These are phyloP conservation scores for Syncephalastrum monosporum DNA, from an alignment of 371 early-diverging fungal genomes.

Conservation along the genomic window DNA sequence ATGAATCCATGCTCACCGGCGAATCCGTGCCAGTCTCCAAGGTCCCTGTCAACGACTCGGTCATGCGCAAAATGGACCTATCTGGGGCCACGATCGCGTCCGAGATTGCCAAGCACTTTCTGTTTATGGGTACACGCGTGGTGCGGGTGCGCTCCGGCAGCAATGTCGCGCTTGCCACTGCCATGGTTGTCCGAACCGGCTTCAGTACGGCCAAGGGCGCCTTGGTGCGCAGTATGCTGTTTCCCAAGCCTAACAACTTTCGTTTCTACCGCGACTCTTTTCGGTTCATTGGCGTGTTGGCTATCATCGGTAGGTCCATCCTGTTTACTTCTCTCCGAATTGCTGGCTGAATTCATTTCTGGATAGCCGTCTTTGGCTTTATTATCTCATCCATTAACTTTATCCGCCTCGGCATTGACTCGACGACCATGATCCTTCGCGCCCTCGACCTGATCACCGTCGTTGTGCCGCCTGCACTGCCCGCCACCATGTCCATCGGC, in stretches of 20 bases:
- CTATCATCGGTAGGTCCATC: slow-evolving; percentile 60
- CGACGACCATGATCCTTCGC: slow-evolving; percentile 73
- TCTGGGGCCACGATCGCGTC: slow-evolving; percentile 66
- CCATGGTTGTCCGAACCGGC: slow-evolving; percentile 91
- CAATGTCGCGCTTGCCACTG: slow-evolving; percentile 60
- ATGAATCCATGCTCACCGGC: slow-evolving; percentile 99
- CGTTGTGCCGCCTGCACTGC: slow-evolving; percentile 95
- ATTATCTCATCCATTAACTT: slow-evolving; percentile 84
- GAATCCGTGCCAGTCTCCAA: slow-evolving; percentile 80
- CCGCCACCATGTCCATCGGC: slow-evolving; percentile 97
- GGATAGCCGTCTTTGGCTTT: slow-evolving; percentile 75
- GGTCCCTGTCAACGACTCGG: slow-evolving; percentile 67
- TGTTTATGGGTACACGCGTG: slow-evolving; percentile 91
- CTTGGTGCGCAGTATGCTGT: slow-evolving; percentile 93
- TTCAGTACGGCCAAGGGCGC: slow-evolving; percentile 98
- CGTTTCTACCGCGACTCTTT: slow-evolving; percentile 96
- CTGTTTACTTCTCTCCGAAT: neutral
- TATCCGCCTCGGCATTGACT: slow-evolving; percentile 70
- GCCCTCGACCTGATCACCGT: slow-evolving; percentile 94
- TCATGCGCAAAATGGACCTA: slow-evolving; percentile 72
- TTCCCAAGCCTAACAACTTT: slow-evolving; percentile 92
- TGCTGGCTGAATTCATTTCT: neutral
- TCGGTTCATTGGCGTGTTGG: slow-evolving; percentile 90
- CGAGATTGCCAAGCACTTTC: slow-evolving; percentile 75
- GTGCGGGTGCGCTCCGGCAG: slow-evolving; percentile 72